phyloP scores from a whole-genome alignment of 345 rosid genomes.

The Gossypium longicalyx region DNA sequence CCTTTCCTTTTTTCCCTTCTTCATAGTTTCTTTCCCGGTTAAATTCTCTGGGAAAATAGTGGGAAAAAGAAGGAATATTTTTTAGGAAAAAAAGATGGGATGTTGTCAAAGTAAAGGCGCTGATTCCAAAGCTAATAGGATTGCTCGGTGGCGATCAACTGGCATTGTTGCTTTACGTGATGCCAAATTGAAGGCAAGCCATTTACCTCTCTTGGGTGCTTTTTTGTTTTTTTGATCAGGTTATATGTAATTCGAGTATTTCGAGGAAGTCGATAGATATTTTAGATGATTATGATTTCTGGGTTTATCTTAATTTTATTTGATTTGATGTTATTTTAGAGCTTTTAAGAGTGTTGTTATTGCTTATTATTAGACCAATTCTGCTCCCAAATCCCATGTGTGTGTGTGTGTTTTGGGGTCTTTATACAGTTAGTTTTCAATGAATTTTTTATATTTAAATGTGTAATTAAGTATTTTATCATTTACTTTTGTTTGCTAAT shows the following conservation, averaged over 20 bases:
- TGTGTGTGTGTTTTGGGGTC: background rate
- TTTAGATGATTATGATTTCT: slow-evolving; percentile 3
- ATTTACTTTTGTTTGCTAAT: background rate
- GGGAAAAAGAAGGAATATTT: background rate
- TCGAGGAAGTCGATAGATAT: background rate
- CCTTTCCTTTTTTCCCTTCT: background rate
- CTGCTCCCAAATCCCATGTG: background rate
- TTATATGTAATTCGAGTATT: background rate
- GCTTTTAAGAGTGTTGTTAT: background rate
- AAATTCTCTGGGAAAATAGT: background rate
- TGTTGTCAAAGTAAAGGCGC: slow-evolving; percentile 69
- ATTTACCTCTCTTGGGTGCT: background rate
- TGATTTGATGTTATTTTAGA: background rate
- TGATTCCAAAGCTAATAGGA: slow-evolving; percentile 59
- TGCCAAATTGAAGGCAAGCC: slow-evolving; percentile 76
- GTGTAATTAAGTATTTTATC: background rate
- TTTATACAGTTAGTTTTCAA: background rate
- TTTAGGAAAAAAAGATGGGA: slow-evolving; percentile 45
- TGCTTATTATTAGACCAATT: background rate
- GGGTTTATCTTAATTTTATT: background rate
- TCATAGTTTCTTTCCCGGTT: background rate
- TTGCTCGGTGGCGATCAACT: slow-evolving; percentile 87
- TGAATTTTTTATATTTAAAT: background rate
- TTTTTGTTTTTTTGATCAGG: background rate
- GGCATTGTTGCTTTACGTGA: slow-evolving; percentile 95